Percentiles rank a stretch among this genome's conserved stretches.
phyloP scores from a whole-genome alignment of 202 grass and related monocot genomes.

The Zoysia matrella region DNA sequence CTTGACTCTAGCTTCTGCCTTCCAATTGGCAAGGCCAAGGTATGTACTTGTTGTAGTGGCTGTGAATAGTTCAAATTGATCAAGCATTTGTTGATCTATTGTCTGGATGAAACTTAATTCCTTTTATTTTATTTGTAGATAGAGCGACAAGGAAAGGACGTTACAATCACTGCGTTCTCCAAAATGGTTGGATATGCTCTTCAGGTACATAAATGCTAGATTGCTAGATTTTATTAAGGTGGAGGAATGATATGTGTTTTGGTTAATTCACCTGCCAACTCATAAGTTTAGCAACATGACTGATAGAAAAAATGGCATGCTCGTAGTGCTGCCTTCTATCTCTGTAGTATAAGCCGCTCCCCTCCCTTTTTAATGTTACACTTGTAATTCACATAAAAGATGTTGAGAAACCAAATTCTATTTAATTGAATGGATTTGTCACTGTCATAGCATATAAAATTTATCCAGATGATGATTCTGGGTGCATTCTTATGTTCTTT shows the following conservation, averaged over 20 bases:
- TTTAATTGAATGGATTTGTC: neutral
- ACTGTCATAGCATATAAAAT: neutral
- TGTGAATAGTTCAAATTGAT: neutral
- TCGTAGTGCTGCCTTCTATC: neutral
- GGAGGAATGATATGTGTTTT: neutral
- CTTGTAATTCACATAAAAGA: neutral
- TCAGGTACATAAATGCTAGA: conserved; percentile 59
- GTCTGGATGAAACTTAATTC: neutral
- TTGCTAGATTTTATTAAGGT: neutral
- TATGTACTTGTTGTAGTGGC: conserved; percentile 35
- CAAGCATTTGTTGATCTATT: conserved; percentile 1
- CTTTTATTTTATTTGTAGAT: conserved; percentile 50
- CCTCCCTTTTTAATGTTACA: neutral
- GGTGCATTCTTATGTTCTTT: conserved; percentile 13
- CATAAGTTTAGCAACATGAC: neutral
- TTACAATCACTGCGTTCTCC: conserved; percentile 95
- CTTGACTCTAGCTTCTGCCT: too few species aligned
- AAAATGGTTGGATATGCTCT: conserved; percentile 41
- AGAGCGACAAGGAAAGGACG: conserved; percentile 85
- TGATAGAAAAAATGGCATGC: neutral
- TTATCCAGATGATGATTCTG: neutral
- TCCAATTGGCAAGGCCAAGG: conserved; percentile 97
- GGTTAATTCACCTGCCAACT: neutral
- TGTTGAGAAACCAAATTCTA: neutral
- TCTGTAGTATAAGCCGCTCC: neutral